Evolutionary conservation across 352 stramenopile species (phyloP).

Genomic region (Globisporangium sylvaticum): DNA sequence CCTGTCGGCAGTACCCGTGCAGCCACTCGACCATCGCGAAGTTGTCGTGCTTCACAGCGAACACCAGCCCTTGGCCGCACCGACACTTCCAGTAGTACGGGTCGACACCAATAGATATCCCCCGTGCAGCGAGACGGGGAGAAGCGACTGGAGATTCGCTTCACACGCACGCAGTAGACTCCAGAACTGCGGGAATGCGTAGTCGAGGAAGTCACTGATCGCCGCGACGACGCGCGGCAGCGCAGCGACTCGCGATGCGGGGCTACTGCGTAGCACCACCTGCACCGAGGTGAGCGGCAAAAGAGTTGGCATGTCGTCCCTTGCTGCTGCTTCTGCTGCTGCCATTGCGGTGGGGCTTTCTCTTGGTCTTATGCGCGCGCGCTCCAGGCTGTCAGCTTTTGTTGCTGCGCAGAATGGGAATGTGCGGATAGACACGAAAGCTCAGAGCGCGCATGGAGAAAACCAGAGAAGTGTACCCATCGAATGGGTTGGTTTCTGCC

Average conservation of each 20-base stretch:
- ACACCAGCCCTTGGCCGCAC: not conserved
- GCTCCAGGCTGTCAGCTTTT: not conserved
- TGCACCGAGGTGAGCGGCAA: too few relatives aligned
- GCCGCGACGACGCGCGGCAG: not conserved
- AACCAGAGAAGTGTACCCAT: too few relatives aligned
- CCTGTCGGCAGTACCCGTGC: not conserved
- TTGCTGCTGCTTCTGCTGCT: not conserved
- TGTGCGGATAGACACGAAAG: not conserved
- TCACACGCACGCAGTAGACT: not conserved
- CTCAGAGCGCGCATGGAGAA: too few relatives aligned
- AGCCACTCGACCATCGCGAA: not conserved
- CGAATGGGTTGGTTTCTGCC: not conserved
- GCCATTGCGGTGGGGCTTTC: not conserved
- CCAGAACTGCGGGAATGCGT: not conserved
- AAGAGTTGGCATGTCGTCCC: not conserved
- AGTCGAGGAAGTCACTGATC: not conserved
- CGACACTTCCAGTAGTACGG: not conserved
- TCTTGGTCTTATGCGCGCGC: too few relatives aligned
- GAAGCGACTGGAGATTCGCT: not conserved
- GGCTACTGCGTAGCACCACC: too few relatives aligned
- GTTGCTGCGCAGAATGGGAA: not conserved
- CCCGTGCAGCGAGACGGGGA: not conserved
- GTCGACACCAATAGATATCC: not conserved
- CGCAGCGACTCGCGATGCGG: not conserved
- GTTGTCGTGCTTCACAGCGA: not conserved